A percentile compares a stretch with the other conserved stretches of the same genome.
phyloP scores from a whole-genome alignment of 176 grass and related monocot species.

The Poa annua region DNA sequence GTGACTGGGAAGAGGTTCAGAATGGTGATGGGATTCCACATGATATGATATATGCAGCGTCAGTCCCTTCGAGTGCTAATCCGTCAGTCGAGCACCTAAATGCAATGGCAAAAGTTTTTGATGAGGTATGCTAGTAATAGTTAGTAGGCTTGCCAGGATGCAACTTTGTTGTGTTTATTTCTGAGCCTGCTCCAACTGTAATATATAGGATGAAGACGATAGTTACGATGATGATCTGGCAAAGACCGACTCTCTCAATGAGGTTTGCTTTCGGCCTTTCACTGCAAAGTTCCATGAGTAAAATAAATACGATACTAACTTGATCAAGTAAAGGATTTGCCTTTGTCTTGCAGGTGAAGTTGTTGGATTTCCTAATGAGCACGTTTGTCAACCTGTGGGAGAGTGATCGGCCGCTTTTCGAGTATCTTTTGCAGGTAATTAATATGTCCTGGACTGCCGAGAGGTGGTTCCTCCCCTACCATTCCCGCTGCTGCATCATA shows the following conservation, averaged over 20 bases:
- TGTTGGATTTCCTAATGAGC: conserved; percentile 67
- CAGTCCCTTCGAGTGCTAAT: conserved; percentile 64
- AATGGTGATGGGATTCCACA: conserved; percentile 48
- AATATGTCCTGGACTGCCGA: conserved; percentile 4
- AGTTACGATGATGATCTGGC: conserved; percentile 79
- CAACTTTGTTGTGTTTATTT: conserved; percentile 36
- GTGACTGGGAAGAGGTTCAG: conserved; percentile 83
- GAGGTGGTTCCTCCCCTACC: background rate
- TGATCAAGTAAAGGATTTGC: background rate
- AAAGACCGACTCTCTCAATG: conserved; percentile 74
- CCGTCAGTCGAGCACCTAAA: conserved; percentile 77
- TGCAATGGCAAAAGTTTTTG: conserved; percentile 86
- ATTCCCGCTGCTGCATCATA: background rate
- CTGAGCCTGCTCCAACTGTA: background rate
- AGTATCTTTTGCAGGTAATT: conserved; percentile 79
- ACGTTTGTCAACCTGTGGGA: conserved; percentile 64
- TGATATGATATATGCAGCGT: conserved; percentile 63
- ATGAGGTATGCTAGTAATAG: conserved; percentile 57
- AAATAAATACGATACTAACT: conserved; percentile 18
- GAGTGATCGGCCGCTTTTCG: conserved; percentile 64
- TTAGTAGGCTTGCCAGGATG: background rate
- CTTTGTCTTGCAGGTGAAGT: conserved; percentile 67
- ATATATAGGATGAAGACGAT: conserved; percentile 56
- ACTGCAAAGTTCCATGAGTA: background rate
- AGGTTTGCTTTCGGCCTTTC: conserved; percentile 59